phyloP scores from a whole-genome alignment of 805 yeast genomes.

The Cyberlindnera maritima region DNA sequence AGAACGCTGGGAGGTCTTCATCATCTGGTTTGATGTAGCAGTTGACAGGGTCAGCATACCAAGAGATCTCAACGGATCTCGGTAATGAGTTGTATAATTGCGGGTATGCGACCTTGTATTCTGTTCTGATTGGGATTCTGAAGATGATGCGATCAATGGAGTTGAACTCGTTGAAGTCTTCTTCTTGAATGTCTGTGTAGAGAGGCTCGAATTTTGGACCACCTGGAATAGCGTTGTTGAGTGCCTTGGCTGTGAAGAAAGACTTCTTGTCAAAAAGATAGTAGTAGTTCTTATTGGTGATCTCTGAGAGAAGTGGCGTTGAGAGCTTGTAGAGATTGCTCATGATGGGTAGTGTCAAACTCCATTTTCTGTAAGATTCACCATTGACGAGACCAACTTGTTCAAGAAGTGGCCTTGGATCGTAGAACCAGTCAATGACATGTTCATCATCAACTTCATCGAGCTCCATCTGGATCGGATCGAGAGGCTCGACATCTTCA shows the following conservation, averaged over 20 bases:
- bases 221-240: slow-evolving; percentile 85
- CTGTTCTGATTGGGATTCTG: slow-evolving; percentile 74
- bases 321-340: slow-evolving; percentile 64
- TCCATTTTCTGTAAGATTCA: slow-evolving; percentile 74
- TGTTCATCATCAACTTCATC: slow-evolving; percentile 59
- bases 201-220: slow-evolving; percentile 96
- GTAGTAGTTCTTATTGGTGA: slow-evolving; percentile 47
- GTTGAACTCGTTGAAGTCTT: slow-evolving; percentile 87
- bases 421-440: slow-evolving; percentile 77
- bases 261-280: slow-evolving; percentile 77
- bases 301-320: slow-evolving; percentile 64
- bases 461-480: slow-evolving; percentile 66
- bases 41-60: slow-evolving; percentile 64
- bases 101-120: slow-evolving; percentile 85
- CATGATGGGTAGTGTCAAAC: slow-evolving; percentile 57
- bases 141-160: slow-evolving; percentile 84
- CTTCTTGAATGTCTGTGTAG: slow-evolving; percentile 60
- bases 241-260: slow-evolving; percentile 86
- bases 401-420: slow-evolving; percentile 67
- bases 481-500: slow-evolving; percentile 67
- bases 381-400: slow-evolving; percentile 61
- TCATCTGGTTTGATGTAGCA: slow-evolving; percentile 43
- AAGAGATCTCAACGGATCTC: slow-evolving; percentile 54
- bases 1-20: slow-evolving; percentile 53
- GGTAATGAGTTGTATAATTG: slow-evolving; percentile 78